Conservation (phyloP, 83 land plant species). For the Picea engelmannii region DNA sequence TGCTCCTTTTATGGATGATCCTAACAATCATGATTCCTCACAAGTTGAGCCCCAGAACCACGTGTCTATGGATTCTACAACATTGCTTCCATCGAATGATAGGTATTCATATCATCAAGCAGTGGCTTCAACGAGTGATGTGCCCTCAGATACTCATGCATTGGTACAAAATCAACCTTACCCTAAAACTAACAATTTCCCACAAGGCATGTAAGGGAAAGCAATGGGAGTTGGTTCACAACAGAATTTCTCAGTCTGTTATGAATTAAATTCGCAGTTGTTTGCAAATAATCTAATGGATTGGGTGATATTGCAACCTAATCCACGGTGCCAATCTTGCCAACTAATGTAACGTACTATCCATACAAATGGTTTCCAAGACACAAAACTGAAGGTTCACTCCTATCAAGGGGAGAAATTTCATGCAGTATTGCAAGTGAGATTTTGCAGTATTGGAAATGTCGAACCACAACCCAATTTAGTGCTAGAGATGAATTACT, state of each 20-base stretch:
- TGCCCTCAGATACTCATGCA: neutral
- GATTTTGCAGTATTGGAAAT: too few species aligned
- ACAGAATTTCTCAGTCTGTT: neutral
- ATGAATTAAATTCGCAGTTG: neutral
- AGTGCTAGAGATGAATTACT: too few species aligned
- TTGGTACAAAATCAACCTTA: neutral
- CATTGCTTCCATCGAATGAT: neutral
- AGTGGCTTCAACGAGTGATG: neutral
- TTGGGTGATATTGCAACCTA: conserved; percentile 1
- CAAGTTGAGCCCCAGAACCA: neutral
- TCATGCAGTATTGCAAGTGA: too few species aligned
- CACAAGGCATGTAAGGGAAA: neutral
- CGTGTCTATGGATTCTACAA: neutral
- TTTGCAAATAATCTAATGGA: neutral
- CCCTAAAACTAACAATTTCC: neutral
- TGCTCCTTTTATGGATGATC: neutral
- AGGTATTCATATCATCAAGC: neutral
- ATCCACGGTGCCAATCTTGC: neutral
- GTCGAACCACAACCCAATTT: too few species aligned
- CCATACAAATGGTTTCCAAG: conserved; percentile 10
- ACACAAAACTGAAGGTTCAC: too few species aligned
- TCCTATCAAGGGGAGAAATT: too few species aligned
- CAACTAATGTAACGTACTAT: neutral
- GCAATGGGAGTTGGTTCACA: too few species aligned
- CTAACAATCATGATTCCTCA: neutral